phyloP scores from a whole-genome alignment of 2,329 filamentous ascomycete genomes.

The Claviceps lovelessii region DNA sequence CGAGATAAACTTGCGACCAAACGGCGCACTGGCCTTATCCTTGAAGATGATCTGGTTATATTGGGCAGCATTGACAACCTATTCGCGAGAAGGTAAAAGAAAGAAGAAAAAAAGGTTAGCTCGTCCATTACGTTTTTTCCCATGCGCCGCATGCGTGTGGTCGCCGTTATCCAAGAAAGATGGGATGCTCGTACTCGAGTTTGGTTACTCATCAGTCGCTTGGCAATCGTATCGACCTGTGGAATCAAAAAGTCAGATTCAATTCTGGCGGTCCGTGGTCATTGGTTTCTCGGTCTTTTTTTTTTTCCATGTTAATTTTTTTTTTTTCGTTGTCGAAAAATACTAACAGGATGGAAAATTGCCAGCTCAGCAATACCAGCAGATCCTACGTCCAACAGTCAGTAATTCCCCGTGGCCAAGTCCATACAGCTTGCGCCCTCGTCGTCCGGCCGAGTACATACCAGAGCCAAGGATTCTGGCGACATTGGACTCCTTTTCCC shows the following conservation, averaged over 20 bases:
- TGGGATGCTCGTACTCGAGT: conserved; percentile 35
- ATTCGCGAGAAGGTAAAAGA: neutral
- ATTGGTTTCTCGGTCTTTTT: neutral
- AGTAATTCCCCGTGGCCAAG: conserved; percentile 3
- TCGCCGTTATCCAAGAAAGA: neutral
- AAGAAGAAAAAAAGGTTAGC: conserved; percentile 1
- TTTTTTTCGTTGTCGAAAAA: conserved; percentile 1
- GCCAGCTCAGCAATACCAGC: conserved; percentile 87
- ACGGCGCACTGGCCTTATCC: conserved; percentile 60
- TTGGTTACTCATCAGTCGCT: conserved; percentile 98
- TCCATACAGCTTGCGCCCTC: neutral
- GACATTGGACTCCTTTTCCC: conserved; percentile 71
- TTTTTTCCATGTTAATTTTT: neutral
- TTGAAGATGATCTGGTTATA: conserved; percentile 91
- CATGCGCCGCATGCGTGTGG: too few relatives aligned
- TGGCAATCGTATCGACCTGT: conserved; percentile 92
- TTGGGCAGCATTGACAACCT: conserved; percentile 32
- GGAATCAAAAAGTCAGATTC: neutral
- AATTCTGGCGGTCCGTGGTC: neutral
- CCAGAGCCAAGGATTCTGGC: conserved; percentile 86
- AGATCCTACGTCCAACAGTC: conserved; percentile 44
- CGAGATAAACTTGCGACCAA: conserved; percentile 72
- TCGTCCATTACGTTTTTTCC: conserved; percentile 8
- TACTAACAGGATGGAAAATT: conserved; percentile 74
- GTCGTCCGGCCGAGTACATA: conserved; percentile 33